Conservation (phyloP, 192 early-diverging fungal species). For the Rhizoclosmatium globosum region DNA sequence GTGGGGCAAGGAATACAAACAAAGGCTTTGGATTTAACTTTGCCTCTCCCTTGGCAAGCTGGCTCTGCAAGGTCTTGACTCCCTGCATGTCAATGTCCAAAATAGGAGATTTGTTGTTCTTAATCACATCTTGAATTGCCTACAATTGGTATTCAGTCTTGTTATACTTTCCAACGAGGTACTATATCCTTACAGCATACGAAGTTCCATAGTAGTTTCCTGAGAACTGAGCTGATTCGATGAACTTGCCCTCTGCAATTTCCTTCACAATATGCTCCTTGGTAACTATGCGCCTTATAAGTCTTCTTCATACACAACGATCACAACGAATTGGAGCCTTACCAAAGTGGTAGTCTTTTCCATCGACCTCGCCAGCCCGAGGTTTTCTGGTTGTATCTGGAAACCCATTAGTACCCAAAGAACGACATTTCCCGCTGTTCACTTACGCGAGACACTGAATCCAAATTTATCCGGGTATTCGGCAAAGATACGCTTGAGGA, state of each 20-base stretch:
- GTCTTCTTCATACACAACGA: neutral
- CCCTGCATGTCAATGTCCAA: conserved; percentile 93
- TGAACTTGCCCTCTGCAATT: conserved; percentile 77
- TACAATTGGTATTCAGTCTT: conserved; percentile 69
- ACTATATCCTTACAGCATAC: conserved; percentile 19
- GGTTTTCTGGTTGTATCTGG: conserved; percentile 90
- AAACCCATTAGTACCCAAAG: neutral
- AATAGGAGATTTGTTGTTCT: conserved; percentile 80
- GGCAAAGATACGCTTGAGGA: conserved; percentile 87
- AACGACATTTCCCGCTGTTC: neutral
- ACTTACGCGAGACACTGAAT: conserved; percentile 87
- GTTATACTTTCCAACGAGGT: conserved; percentile 36
- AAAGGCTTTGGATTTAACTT: conserved; percentile 36
- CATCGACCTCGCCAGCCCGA: conserved; percentile 81
- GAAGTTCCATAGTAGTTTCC: conserved; percentile 84
- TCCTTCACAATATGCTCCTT: conserved; percentile 72
- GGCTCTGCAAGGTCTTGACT: conserved; percentile 69
- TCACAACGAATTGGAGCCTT: neutral
- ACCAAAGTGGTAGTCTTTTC: conserved; percentile 87
- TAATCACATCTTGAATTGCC: conserved; percentile 80
- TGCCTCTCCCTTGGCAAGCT: conserved; percentile 31
- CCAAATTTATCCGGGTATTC: conserved; percentile 87
- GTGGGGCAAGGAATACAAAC: conserved; percentile 90
- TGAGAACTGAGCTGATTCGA: conserved; percentile 92
- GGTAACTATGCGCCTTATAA: conserved; percentile 41